phyloP scores from a whole-genome alignment of 768 basidiomycete genomes.

The Boletus rubropictus region DNA sequence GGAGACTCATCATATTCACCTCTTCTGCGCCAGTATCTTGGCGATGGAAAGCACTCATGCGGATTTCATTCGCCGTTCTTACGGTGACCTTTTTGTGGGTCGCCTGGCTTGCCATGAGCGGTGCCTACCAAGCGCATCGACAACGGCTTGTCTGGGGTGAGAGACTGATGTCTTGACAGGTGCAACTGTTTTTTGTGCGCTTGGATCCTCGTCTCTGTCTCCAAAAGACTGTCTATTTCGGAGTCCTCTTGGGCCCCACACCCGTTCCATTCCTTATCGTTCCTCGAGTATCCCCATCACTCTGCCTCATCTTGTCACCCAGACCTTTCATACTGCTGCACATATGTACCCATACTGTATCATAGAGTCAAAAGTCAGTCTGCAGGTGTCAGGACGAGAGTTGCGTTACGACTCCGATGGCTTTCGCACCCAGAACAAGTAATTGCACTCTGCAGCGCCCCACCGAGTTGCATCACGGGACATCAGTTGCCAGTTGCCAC shows the following conservation, averaged over 20 bases:
- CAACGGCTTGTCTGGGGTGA: constrained; percentile 78
- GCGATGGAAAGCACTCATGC: constrained; percentile 63
- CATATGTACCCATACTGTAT: constrained; percentile 18
- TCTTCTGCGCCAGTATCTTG: constrained; percentile 65
- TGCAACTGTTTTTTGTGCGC: neutral
- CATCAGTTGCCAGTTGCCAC: constrained; percentile 63
- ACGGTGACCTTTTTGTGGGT: constrained; percentile 57
- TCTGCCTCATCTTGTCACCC: neutral
- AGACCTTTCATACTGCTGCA: neutral
- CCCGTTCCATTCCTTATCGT: neutral
- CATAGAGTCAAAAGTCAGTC: constrained; percentile 5
- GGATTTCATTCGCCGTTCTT: constrained; percentile 50
- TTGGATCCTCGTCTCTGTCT: neutral
- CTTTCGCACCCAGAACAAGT: constrained; percentile 84
- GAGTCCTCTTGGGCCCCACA: neutral
- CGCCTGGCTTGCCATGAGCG: constrained; percentile 54
- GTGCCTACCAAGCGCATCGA: constrained; percentile 68
- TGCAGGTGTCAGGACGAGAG: neutral
- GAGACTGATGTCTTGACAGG: constrained; percentile 60
- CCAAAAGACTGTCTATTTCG: neutral
- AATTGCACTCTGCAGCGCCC: constrained; percentile 60
- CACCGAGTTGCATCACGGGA: constrained; percentile 46
- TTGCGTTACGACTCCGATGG: constrained; percentile 32
- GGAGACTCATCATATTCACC: constrained; percentile 70
- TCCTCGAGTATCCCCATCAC: neutral